Evolutionary conservation across 768 basidiomycete genomes (phyloP).

Genomic region (Lentinus tigrinus): DNA sequence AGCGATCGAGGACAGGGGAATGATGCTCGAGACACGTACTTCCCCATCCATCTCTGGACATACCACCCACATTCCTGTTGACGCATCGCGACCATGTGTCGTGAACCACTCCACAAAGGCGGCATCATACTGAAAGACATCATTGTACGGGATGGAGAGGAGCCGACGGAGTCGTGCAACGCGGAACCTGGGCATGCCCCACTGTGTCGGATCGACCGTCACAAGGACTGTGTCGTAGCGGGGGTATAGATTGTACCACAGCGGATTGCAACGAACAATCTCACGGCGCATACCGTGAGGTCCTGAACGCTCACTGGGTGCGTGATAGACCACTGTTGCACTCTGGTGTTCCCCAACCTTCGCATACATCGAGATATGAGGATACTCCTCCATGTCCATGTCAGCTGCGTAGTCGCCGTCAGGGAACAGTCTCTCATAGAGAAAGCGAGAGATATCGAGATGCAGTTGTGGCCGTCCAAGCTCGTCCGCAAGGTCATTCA

Average conservation of each 20-base stretch:
- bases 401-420: too few relatives aligned
- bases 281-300: conserved; percentile 26
- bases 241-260: conserved; percentile 17
- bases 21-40: conserved; percentile 25
- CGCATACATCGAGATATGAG: too few relatives aligned
- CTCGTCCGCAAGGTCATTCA: too few relatives aligned
- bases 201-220: not conserved
- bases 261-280: conserved; percentile 18
- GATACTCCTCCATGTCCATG: too few relatives aligned
- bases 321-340: conserved; percentile 21
- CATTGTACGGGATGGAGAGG: conserved; percentile 24
- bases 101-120: conserved; percentile 24
- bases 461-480: too few relatives aligned
- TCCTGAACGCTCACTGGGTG: conserved; percentile 28
- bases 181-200: conserved; percentile 18
- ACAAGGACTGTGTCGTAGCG: conserved; percentile 25
- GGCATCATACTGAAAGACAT: not conserved
- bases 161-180: conserved; percentile 20
- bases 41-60: conserved; percentile 8
- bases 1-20: conserved; percentile 18
- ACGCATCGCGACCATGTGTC: conserved; percentile 16
- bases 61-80: conserved; percentile 30
- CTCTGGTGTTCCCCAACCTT: conserved; percentile 19
- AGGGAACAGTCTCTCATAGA: too few relatives aligned
- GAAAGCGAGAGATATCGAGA: too few relatives aligned